Evolutionary conservation across 1,139 yeast species (phyloP), one percentile per base, ranked within the genome.

Genomic region (Debaryomycetaceae sp.): DNA sequence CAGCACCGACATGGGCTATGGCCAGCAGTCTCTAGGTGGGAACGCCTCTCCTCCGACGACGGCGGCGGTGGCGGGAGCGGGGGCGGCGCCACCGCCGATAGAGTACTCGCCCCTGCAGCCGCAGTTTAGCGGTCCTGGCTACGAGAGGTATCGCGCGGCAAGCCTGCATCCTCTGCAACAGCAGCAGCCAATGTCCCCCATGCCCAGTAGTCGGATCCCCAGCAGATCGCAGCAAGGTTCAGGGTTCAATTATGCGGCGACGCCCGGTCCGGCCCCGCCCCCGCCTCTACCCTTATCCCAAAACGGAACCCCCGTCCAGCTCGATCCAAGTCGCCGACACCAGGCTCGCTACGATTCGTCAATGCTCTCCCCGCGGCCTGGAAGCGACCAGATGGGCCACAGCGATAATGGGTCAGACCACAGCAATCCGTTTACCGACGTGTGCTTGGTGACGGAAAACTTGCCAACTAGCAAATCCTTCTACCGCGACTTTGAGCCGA

Each of bases 401-500:
- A 18, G 20, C 10, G 20, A 18, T 18, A 18, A 18, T 10, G 10
- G 10, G 8, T 7, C 10, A 10, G 20, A 18, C 10, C 10, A 18
- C 10, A 7, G 6, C 20, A 18, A 52, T 24, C 59, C 68, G 11
- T 62, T 64, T 47, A 69, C 69, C 0, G 69, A 63, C 29, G 61
- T 65, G 22, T 57, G 65, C 4, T 52, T 65, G 40, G 72, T 65
- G 5, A 65, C 72, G 1, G 72, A 65, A 36, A 55, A 48, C 26
- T 43, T 62, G 36, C 67, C 67, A 5, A 48, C 61, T 13, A 58
- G 55, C 33, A 56, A 50, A 27, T 57, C 58, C 33, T 65, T 64
- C 39, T 56, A 62, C 38, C 68, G 62, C 28, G 63, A 63, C 40
- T 65, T 64, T 39, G 68, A 65, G 36, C 71, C 72, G 10, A 57